phyloP scores from a whole-genome alignment of 768 basidiomycete species.

The Termitomyces heimii region DNA sequence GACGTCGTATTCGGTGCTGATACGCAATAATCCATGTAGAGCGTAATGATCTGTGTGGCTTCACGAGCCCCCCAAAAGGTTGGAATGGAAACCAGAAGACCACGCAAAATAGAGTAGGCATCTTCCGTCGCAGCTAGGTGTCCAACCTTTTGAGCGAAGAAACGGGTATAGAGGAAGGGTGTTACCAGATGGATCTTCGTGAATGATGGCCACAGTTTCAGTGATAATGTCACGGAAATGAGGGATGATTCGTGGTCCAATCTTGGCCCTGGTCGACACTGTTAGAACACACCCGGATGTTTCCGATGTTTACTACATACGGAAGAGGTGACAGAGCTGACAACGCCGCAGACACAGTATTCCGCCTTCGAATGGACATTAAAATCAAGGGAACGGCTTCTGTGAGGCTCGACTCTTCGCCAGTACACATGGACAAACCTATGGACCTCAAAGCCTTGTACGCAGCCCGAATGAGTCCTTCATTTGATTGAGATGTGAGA shows the following conservation, averaged over 20 bases:
- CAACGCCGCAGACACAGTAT: conserved; percentile 37
- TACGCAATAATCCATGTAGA: conserved; percentile 45
- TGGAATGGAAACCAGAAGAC: conserved; percentile 70
- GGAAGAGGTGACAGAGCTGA: conserved; percentile 53
- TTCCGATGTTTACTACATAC: conserved; percentile 32
- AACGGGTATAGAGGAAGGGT: neutral
- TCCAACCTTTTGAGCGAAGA: neutral
- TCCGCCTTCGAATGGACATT: conserved; percentile 34
- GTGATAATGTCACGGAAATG: conserved; percentile 68
- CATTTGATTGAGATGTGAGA: conserved; percentile 36
- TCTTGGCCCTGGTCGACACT: conserved; percentile 43
- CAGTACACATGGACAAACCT: conserved; percentile 46
- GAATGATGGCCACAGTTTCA: conserved; percentile 45
- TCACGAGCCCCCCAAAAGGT: conserved; percentile 73
- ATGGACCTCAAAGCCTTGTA: conserved; percentile 58
- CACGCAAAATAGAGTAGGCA: conserved; percentile 48
- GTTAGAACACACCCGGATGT: neutral
- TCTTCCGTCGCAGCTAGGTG: conserved; percentile 25
- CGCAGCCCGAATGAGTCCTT: conserved; percentile 36
- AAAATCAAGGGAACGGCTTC: conserved; percentile 57
- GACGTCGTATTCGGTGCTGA: conserved; percentile 25
- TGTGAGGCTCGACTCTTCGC: conserved; percentile 64
- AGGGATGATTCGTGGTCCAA: conserved; percentile 88
- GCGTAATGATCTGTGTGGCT: conserved; percentile 45
- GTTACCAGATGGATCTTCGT: conserved; percentile 33